phyloP scores from a whole-genome alignment of 2,329 filamentous ascomycete genomes.

The Blumeria graminis region DNA sequence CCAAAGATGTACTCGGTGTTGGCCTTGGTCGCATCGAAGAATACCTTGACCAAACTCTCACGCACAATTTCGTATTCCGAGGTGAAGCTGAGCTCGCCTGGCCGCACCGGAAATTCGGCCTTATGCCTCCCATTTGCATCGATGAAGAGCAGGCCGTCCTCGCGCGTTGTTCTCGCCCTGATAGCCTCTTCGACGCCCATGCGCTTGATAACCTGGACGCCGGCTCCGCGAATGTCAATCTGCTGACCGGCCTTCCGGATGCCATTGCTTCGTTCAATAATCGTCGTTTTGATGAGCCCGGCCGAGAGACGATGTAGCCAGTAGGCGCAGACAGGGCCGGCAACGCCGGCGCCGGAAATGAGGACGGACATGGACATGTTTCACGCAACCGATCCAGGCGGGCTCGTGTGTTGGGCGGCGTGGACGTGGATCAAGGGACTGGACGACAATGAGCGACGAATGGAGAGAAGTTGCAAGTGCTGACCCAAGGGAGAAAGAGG shows the following conservation, averaged over 20 bases:
- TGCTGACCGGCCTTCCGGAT: conserved; percentile 26
- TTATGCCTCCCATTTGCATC: conserved; percentile 17
- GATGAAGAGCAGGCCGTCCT: conserved; percentile 23
- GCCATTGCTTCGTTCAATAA: conserved; percentile 19
- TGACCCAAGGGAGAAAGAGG: too few species aligned
- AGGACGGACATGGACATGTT: conserved; percentile 7
- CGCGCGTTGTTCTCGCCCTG: conserved; percentile 19
- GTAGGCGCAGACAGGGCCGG: conserved; percentile 22
- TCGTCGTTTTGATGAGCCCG: conserved; percentile 13
- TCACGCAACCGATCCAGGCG: too few species aligned
- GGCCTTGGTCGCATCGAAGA: conserved; percentile 18
- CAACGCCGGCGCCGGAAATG: conserved; percentile 16
- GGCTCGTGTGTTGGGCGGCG: too few species aligned
- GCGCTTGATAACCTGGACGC: conserved; percentile 23
- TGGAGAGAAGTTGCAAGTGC: too few species aligned
- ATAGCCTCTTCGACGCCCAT: conserved; percentile 26
- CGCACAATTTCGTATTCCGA: conserved; percentile 23
- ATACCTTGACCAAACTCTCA: conserved; percentile 18
- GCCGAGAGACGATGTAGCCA: conserved; percentile 20
- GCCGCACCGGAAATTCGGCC: conserved; percentile 19
- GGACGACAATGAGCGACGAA: too few species aligned
- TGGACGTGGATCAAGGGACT: too few species aligned
- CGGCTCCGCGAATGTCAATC: conserved; percentile 27
- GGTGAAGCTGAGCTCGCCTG: conserved; percentile 15
- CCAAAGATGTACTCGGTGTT: conserved; percentile 16